phyloP scores from a whole-genome alignment of 768 basidiomycete species.

The Xerocomellus amylosporus region DNA sequence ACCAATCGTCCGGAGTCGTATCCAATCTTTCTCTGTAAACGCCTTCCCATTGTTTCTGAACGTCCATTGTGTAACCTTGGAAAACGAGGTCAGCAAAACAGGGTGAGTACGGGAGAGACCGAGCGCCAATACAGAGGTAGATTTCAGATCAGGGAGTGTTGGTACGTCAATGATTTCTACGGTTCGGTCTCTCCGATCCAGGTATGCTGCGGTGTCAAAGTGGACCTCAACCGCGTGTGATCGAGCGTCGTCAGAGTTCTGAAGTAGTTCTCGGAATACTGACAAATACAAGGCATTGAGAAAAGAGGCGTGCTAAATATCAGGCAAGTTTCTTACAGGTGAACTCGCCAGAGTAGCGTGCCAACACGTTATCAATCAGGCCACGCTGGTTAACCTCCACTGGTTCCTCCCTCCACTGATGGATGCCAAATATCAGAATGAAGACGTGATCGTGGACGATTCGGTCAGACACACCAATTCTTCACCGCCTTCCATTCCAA shows the following conservation, averaged over 20 bases:
- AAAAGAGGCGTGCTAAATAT: no score
- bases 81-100: no score
- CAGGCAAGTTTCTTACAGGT: no score
- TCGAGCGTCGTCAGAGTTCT: constrained; percentile 94
- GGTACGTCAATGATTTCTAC: neutral
- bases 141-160: constrained; percentile 60
- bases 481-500: no score
- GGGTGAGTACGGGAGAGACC: neutral
- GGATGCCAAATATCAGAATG: no score
- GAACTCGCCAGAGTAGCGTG: no score
- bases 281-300: neutral
- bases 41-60: constrained; percentile 84
- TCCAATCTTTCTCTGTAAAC: constrained; percentile 88
- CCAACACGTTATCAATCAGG: no score
- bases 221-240: constrained; percentile 71
- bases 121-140: constrained; percentile 42
- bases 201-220: constrained; percentile 59
- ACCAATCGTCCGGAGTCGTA: constrained; percentile 86
- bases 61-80: constrained; percentile 72
- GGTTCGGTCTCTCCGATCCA: constrained; percentile 14
- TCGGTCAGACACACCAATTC: no score
- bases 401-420: no score
- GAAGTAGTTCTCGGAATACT: constrained; percentile 81
- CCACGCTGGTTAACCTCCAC: no score
- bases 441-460: no score